Base-by-base conservation (phyloP, 2,329 filamentous ascomycete species). In the Cercospora canescens region DNA sequence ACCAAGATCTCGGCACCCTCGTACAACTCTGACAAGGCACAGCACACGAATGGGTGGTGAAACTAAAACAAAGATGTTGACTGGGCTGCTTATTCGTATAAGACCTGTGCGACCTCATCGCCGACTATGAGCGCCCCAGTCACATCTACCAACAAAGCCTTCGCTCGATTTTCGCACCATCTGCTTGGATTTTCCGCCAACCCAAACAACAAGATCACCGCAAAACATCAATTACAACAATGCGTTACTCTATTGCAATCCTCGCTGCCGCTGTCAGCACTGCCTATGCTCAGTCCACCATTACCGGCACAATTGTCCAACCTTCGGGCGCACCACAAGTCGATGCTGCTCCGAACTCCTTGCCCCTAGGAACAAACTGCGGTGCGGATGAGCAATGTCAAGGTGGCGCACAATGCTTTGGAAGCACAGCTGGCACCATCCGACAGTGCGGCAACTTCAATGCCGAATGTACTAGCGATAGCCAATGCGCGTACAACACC, bases 371-470 rank as follows among this genome's bases (percentile, higher is more conserved):
- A 32, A 70, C 55, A 11, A 54, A 60, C 4, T 73, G 72, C 52
- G 60, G 65, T 24, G 59, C 56, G 6, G 63, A 66, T 30, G 60
- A 62, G 54, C 70, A 73, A 12, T 73, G 72, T 56, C 64, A 62
- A 3, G 8, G 16, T 16, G 71, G 70, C 37, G 70, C 67, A 6
- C 35, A 70, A 48, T 73, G 72, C 68, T 73, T 50, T 6, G 70
- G 66, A 28, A 63, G 35, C 50, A 73, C 54, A 18, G 62, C 62
- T 4, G 58, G 59, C 24, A 64, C 55, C 21, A 71, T 70, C 45
- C 67, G 60, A 3, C n/a, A 50, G 1, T 73, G 72, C 37, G 72
- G 72, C 30, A 72, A 70, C n/a, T 72, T 69, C 70, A 72, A 74
- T 39, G 71, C 71, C 14, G 69, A 55, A 4, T 74, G 72, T 65